These are phyloP conservation scores for Paecilomyces sp. DNA, from an alignment of 2,329 filamentous ascomycete species.

Conservation along the genomic window DNA sequence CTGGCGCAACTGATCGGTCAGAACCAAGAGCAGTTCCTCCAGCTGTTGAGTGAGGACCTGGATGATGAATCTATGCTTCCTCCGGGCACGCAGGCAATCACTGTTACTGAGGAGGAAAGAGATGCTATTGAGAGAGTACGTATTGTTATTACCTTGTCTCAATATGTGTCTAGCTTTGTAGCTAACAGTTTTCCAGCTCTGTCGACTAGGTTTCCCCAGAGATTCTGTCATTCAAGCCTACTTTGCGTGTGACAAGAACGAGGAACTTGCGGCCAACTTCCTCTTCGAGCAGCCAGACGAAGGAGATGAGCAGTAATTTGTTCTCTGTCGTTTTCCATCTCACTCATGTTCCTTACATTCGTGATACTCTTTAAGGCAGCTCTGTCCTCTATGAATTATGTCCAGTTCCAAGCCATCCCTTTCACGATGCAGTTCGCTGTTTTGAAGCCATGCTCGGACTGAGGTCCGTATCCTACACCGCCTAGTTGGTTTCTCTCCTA, in stretches of 20 bases:
- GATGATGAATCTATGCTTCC: conserved; percentile 72
- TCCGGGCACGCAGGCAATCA: conserved; percentile 80
- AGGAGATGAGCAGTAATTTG: conserved; percentile 40
- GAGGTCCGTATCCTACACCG: not conserved
- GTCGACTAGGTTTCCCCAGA: conserved; percentile 84
- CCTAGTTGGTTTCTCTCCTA: not conserved
- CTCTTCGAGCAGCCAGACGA: conserved; percentile 96
- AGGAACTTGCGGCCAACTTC: conserved; percentile 96
- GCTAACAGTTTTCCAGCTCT: conserved; percentile 54
- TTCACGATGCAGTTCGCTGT: not conserved
- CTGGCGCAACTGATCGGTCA: conserved; percentile 85
- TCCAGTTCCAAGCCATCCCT: not conserved
- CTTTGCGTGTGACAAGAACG: conserved; percentile 99
- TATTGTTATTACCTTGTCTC: conserved; percentile 10
- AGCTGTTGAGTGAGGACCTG: conserved; percentile 78
- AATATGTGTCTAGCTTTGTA: conserved; percentile 1
- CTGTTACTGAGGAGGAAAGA: conserved; percentile 90
- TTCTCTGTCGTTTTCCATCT: conserved; percentile 3
- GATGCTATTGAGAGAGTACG: conserved; percentile 92
- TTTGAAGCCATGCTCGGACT: not conserved
- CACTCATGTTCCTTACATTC: not conserved
- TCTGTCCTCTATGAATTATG: not conserved
- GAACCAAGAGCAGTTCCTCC: conserved; percentile 89
- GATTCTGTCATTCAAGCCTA: conserved; percentile 96
- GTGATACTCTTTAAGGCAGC: not conserved